phyloP scores from a whole-genome alignment of 192 early-diverging fungal species.

The Entomortierella lignicola region DNA sequence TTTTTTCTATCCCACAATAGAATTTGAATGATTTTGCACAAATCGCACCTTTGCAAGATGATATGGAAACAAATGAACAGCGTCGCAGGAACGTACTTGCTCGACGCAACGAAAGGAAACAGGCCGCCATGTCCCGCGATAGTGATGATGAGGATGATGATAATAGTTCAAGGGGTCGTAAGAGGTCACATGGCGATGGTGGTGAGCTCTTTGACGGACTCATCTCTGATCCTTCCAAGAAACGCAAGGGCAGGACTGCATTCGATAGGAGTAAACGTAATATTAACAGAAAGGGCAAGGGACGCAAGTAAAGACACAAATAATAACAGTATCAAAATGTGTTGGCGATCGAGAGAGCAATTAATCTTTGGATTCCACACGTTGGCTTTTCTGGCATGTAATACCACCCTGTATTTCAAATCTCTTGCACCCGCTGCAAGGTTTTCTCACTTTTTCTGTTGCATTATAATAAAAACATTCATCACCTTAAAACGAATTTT shows the following conservation, averaged over 20 bases:
- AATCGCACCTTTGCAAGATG: constrained; percentile 60
- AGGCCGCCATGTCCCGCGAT: constrained; percentile 39
- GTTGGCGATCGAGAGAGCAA: neutral
- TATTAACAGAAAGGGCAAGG: constrained; percentile 32
- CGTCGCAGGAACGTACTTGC: constrained; percentile 59
- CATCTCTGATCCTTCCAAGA: constrained; percentile 38
- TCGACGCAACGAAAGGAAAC: constrained; percentile 54
- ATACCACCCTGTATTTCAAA: too few relatives aligned
- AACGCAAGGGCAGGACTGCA: constrained; percentile 27
- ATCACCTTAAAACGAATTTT: too few relatives aligned
- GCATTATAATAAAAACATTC: too few relatives aligned
- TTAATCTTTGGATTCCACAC: neutral
- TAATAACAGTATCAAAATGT: too few relatives aligned
- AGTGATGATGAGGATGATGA: constrained; percentile 43
- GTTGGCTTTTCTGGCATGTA: too few relatives aligned
- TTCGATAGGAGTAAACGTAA: constrained; percentile 49
- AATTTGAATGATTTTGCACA: constrained; percentile 69
- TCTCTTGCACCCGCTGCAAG: too few relatives aligned
- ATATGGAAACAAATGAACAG: constrained; percentile 58
- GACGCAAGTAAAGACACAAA: constrained; percentile 13
- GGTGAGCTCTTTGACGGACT: constrained; percentile 53
- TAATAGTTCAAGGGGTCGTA: constrained; percentile 17
- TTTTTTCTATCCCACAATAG: constrained; percentile 22
- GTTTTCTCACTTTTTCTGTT: too few relatives aligned
- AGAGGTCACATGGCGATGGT: constrained; percentile 23